Evolutionary conservation across 1,284 basidiomycete genomes (phyloP).

Genomic region (Golubevia pallescens): DNA sequence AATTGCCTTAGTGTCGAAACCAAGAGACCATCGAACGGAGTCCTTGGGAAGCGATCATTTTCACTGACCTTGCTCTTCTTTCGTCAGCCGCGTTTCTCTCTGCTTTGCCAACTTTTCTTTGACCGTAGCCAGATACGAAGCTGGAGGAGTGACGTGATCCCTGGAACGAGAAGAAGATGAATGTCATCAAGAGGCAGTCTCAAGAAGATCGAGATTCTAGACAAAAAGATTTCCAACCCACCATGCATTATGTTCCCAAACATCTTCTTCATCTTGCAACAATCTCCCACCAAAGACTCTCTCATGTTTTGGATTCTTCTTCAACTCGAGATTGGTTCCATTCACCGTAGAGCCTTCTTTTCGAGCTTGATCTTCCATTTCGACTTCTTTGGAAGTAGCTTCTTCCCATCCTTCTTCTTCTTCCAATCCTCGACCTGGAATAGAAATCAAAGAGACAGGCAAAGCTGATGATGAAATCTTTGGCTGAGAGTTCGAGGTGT

Average conservation of each 20-base stretch:
- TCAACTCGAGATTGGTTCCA: not conserved
- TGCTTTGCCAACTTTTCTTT: slow-evolving; percentile 31
- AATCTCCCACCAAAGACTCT: slow-evolving; percentile 35
- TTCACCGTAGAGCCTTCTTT: not conserved
- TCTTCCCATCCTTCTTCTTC: not conserved
- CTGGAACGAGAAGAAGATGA: slow-evolving; percentile 7
- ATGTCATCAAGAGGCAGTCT: too few species aligned
- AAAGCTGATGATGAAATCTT: too few species aligned
- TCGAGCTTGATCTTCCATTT: not conserved
- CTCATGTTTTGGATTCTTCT: slow-evolving; percentile 4
- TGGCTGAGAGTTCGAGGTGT: too few species aligned
- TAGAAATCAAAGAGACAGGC: not conserved
- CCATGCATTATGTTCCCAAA: slow-evolving; percentile 55
- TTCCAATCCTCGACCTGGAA: slow-evolving; percentile 1
- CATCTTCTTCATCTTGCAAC: slow-evolving; percentile 17
- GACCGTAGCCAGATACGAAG: slow-evolving; percentile 30
- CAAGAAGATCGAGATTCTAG: too few species aligned
- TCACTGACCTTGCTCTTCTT: slow-evolving; percentile 29
- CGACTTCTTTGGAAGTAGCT: not conserved
- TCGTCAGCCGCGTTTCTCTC: slow-evolving; percentile 29
- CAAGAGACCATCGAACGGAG: not conserved
- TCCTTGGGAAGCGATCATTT: not conserved
- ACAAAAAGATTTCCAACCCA: slow-evolving; percentile 5
- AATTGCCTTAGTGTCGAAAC: slow-evolving; percentile 2
- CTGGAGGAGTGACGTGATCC: slow-evolving; percentile 53